Conservation (phyloP, 768 basidiomycete species). For the Leccinum incarnatum region DNA sequence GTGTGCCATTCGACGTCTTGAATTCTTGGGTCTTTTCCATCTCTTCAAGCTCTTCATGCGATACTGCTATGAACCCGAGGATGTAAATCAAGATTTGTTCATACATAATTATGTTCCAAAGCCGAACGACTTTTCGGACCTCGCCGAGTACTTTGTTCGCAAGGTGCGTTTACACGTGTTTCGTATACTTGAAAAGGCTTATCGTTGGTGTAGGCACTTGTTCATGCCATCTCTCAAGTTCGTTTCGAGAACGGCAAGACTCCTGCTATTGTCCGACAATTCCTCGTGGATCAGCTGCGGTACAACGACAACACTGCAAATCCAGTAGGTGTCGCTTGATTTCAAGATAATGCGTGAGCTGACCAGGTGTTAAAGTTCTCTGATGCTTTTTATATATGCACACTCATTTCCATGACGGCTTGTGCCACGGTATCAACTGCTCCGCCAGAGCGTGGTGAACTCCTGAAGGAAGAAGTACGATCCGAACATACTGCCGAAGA, state of each 20-base stretch:
- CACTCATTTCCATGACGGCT: constrained; percentile 78
- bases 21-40: constrained; percentile 91
- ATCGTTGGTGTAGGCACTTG: constrained; percentile 51
- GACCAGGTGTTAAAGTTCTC: constrained; percentile 57
- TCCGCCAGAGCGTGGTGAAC: constrained; percentile 77
- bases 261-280: constrained; percentile 79
- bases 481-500: constrained; percentile 70
- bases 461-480: constrained; percentile 64
- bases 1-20: constrained; percentile 81
- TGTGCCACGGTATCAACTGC: constrained; percentile 74
- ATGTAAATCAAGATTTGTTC: constrained; percentile 79
- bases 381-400: constrained; percentile 87
- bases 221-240: constrained; percentile 81
- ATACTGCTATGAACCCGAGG: constrained; percentile 87
- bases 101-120: constrained; percentile 88
- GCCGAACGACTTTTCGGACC: constrained; percentile 90
- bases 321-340: constrained; percentile 49
- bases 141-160: constrained; percentile 91
- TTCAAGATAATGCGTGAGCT: constrained; percentile 1
- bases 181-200: constrained; percentile 3
- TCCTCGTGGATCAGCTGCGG: constrained; percentile 88
- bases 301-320: constrained; percentile 96
- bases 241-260: constrained; percentile 87
- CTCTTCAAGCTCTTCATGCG: constrained; percentile 92
- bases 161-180: constrained; percentile 52